Evolutionary conservation across 768 basidiomycete species (phyloP).

Genomic region (Boletus pseudo-olivaceus): DNA sequence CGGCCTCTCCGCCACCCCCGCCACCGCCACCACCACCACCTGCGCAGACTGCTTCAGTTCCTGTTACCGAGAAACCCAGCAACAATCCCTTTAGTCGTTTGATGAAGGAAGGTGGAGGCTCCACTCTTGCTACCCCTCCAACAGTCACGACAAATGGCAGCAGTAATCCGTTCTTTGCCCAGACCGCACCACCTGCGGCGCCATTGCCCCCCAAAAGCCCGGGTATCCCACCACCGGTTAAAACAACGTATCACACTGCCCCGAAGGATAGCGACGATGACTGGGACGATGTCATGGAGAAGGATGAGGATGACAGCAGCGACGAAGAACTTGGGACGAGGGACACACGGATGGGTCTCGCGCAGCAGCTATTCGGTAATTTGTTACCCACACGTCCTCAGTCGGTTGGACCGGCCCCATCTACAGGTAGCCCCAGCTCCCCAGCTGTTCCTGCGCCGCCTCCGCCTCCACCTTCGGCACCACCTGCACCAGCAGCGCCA

Average conservation of each 20-base stretch:
- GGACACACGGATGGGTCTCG: conserved; percentile 64
- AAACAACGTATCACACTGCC: conserved; percentile 59
- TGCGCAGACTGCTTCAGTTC: conserved; percentile 24
- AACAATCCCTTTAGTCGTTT: conserved; percentile 83
- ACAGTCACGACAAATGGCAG: conserved; percentile 39
- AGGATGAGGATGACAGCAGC: conserved; percentile 63
- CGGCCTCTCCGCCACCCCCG: conserved; percentile 25
- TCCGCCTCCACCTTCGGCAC: conserved; percentile 35
- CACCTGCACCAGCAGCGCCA: conserved; percentile 19
- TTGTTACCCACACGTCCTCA: conserved; percentile 59
- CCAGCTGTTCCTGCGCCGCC: conserved; percentile 37
- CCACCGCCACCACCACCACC: conserved; percentile 31
- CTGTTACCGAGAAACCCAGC: conserved; percentile 45
- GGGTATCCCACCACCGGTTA: conserved; percentile 44
- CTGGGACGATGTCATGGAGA: conserved; percentile 83
- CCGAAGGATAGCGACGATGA: conserved; percentile 64
- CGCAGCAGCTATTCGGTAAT: conserved; percentile 73
- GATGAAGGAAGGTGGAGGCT: conserved; percentile 44
- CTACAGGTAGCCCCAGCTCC: conserved; percentile 23
- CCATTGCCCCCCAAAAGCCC: conserved; percentile 37
- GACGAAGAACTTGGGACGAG: conserved; percentile 78
- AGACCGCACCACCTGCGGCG: conserved; percentile 39
- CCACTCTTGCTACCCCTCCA: conserved; percentile 21
- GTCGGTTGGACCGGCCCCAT: conserved; percentile 43
- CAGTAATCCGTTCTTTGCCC: conserved; percentile 72